Base-by-base conservation (phyloP, 495 filamentous ascomycete genomes). In the Talaromyces stipitatus region DNA sequence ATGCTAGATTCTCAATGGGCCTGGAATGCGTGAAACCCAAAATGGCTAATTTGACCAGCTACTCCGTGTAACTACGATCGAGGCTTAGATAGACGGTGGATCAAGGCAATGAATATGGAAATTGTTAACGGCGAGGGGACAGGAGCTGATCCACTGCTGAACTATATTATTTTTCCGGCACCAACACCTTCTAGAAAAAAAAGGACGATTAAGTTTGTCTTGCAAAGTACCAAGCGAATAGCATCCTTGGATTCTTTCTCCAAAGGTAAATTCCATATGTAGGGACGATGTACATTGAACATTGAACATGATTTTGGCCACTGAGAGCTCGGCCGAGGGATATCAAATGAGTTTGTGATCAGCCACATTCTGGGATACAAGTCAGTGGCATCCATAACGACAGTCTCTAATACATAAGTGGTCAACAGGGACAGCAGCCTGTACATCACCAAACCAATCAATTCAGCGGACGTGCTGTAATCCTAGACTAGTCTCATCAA, bases 351-450 rank as follows among this genome's bases (percentile, higher is more conserved):
- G 22, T 30, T 51, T 26, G 30, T 27, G 27, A 30, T 51, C 48
- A 51, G 48, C 48, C 48, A 51, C 48, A 51, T 51, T 51, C 48
- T 51, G n/a, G 48, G 48, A 30, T 51, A 28, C 48, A 51, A 51
- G 48, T 28, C 27, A 28, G 48, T 28, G 48, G 30, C 48, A 29
- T 28, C n/a, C 45, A 12, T 48, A 26, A 26, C 20, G 23, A 47
- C 20, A 48, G 20, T 16, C 11, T 46, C 43, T 46, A 11, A 46
- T 46, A 24, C 43, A 46, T 20, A 24, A 46, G 18, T 20, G 43
- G 43, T 46, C 20, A 24, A 46, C 43, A 46, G 11, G 41, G 18
- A 23, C 10, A 48, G 45, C 45, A n/a, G 24, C 24, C 12, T 26
- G 45, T n/a, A 24, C n/a, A 8, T 6, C 16, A 26, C 45, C 14